A percentile compares a stretch with the other conserved stretches of the same genome.
Evolutionary conservation across 345 rosid genomes (phyloP).

Genomic region (Toxicodendron radicans): DNA sequence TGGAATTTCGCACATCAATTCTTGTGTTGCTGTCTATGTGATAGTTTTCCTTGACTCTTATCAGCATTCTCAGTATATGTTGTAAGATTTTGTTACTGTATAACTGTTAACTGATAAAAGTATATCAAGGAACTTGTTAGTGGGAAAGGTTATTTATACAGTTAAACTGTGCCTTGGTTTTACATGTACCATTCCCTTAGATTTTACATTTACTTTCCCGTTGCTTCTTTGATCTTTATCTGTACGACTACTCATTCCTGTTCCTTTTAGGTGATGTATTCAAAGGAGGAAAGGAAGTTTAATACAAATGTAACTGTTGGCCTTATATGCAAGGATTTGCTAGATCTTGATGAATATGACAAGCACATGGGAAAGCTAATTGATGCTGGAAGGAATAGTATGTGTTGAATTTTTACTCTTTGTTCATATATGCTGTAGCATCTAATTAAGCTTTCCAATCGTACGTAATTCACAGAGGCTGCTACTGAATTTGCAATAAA

Average conservation of each 20-base stretch:
- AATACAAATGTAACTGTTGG: slow-evolving; percentile 39
- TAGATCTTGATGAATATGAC: slow-evolving; percentile 40
- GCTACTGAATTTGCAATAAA: slow-evolving; percentile 37
- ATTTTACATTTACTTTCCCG: neutral
- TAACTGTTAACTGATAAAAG: neutral
- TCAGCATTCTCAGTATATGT: neutral
- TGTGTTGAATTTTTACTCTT: neutral
- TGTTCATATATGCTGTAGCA: neutral
- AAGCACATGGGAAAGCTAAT: slow-evolving; percentile 40
- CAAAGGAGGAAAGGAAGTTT: slow-evolving; percentile 41
- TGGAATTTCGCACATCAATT: too few species aligned
- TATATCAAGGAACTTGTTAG: neutral
- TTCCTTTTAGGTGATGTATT: slow-evolving; percentile 33
- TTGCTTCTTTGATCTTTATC: neutral
- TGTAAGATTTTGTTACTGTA: neutral
- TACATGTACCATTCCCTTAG: neutral
- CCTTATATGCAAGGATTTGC: slow-evolving; percentile 36
- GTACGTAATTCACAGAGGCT: slow-evolving; percentile 25
- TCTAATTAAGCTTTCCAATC: neutral
- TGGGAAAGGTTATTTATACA: neutral
- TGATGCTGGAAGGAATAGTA: slow-evolving; percentile 45
- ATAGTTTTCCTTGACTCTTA: neutral
- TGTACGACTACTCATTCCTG: neutral
- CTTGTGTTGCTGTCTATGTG: neutral
- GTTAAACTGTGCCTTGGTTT: neutral